Evolutionary conservation across 306 rosid species (phyloP).

Genomic region (Mimosa bimucronata): DNA sequence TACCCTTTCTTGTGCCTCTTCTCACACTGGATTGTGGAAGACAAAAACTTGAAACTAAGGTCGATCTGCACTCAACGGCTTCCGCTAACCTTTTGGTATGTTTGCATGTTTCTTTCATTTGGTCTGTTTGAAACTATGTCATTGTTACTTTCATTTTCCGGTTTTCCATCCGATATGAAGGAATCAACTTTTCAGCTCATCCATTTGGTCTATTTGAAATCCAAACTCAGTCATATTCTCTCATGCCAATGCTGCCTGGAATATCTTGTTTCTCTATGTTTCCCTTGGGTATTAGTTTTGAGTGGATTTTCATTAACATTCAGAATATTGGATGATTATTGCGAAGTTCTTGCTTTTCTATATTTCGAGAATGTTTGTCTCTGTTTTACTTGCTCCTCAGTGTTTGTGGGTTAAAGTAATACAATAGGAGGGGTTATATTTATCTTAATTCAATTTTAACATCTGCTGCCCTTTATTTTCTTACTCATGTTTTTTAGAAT

Average conservation of each 20-base stretch:
- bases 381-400: not conserved
- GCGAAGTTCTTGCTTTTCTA: not conserved
- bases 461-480: conserved; percentile 28
- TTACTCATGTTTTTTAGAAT: not conserved
- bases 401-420: not conserved
- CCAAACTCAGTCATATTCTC: not conserved
- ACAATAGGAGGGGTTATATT: not conserved
- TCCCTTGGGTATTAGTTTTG: too few relatives aligned
- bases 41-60: too few relatives aligned
- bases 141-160: too few relatives aligned
- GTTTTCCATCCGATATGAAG: too few relatives aligned
- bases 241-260: not conserved
- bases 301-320: too few relatives aligned
- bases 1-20: too few relatives aligned
- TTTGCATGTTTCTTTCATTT: too few relatives aligned
- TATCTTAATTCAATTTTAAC: not conserved
- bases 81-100: too few relatives aligned
- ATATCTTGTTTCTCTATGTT: not conserved
- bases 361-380: not conserved
- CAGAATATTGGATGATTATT: not conserved
- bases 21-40: too few relatives aligned
- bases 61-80: too few relatives aligned
- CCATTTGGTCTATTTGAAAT: not conserved
- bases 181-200: too few relatives aligned
- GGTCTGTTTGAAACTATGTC: too few relatives aligned